These are phyloP conservation scores for Thuja plicata DNA, from an alignment of 83 land plant species.

Conservation along the genomic window DNA sequence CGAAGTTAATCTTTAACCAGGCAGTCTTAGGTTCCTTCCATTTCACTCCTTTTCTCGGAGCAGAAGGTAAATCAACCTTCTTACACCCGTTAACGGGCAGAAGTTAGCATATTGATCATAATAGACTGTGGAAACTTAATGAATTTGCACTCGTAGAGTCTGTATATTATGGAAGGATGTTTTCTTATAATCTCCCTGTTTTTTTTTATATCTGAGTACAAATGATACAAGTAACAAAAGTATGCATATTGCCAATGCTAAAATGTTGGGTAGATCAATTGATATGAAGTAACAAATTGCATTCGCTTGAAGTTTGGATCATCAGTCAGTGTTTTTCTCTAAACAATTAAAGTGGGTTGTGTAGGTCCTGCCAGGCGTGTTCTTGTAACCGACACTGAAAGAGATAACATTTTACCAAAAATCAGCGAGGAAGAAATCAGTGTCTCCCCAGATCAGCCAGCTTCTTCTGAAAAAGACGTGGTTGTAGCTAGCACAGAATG, in stretches of 20 bases:
- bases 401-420: not conserved
- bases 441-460: not conserved
- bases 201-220: not conserved
- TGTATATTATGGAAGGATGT: not conserved
- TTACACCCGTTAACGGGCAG: no score
- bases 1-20: no score
- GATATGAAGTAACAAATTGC: not conserved
- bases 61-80: no score
- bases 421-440: not conserved
- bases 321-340: not conserved
- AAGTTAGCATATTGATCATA: no score
- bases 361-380: constrained; percentile 13
- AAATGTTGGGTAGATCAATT: not conserved
- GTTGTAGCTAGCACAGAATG: not conserved
- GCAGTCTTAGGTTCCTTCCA: no score
- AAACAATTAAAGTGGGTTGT: not conserved
- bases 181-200: not conserved
- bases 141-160: not conserved
- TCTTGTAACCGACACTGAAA: constrained; percentile 1
- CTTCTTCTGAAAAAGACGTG: not conserved
- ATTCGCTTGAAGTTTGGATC: not conserved
- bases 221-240: not conserved
- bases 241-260: not conserved
- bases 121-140: no score
- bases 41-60: no score